Conservation (phyloP, 2,329 filamentous ascomycete species). For the Clathrospora elynae region DNA sequence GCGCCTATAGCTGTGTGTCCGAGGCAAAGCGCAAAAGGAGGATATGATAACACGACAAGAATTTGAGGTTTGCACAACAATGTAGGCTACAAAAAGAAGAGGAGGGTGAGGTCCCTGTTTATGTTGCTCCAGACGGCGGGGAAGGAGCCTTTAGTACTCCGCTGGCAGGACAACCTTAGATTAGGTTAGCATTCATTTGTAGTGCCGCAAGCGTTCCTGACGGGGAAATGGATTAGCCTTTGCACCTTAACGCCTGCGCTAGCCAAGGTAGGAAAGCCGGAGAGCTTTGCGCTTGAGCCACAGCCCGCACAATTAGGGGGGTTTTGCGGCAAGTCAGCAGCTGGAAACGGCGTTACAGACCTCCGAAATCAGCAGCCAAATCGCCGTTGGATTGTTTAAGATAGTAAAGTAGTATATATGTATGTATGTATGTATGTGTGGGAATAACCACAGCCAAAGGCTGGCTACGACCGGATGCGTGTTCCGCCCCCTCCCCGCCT, state of each 20-base stretch:
- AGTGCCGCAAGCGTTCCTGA: constrained; percentile 6
- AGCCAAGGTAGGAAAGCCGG: constrained; percentile 21
- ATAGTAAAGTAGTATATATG: constrained; percentile 10
- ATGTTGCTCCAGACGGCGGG: constrained; percentile 8
- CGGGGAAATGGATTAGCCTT: constrained; percentile 8
- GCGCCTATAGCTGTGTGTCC: constrained; percentile 7
- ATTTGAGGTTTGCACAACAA: constrained; percentile 10
- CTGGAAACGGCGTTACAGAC: constrained; percentile 18
- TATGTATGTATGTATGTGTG: too few relatives aligned
- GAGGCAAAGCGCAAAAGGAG: constrained; percentile 8
- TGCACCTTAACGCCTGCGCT: constrained; percentile 13
- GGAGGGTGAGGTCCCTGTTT: constrained; percentile 7
- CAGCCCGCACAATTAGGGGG: constrained; percentile 16
- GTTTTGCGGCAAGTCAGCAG: constrained; percentile 27
- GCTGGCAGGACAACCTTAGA: constrained; percentile 2
- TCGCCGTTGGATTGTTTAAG: constrained; percentile 24
- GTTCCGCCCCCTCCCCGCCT: too few relatives aligned
- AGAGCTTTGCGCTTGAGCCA: constrained; percentile 12
- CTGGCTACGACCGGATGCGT: too few relatives aligned
- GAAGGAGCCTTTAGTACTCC: constrained; percentile 17
- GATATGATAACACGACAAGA: constrained; percentile 10
- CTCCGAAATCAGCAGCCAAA: constrained; percentile 18
- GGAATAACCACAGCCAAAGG: too few relatives aligned
- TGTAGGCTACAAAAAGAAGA: constrained; percentile 12
- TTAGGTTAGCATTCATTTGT: constrained; percentile 9